These are phyloP conservation scores for Coemansia interrupta DNA, from an alignment of 192 early-diverging fungal species.

Conservation along the genomic window DNA sequence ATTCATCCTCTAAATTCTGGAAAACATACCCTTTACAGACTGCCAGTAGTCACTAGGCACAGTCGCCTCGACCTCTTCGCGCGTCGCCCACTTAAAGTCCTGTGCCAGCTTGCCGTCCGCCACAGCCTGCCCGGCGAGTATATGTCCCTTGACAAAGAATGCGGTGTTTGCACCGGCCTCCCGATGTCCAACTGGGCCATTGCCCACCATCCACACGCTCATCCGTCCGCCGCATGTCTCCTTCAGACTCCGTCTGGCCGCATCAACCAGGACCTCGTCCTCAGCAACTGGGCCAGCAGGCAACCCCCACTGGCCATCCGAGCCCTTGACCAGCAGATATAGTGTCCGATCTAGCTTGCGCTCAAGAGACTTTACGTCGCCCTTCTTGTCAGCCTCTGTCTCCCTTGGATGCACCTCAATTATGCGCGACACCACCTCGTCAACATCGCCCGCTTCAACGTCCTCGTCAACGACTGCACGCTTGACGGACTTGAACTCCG, in stretches of 20 bases:
- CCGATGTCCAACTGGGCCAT: slow-evolving; percentile 73
- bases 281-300: slow-evolving; percentile 63
- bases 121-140: slow-evolving; percentile 67
- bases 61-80: slow-evolving; percentile 35
- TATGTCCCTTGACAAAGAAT: slow-evolving; percentile 85
- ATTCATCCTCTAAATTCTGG: slow-evolving; percentile 12
- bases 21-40: slow-evolving; percentile 43
- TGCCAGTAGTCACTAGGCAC: slow-evolving; percentile 47
- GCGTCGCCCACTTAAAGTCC: slow-evolving; percentile 50
- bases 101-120: slow-evolving; percentile 14
- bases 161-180: slow-evolving; percentile 51
- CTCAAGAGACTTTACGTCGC: slow-evolving; percentile 72
- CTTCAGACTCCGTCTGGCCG: slow-evolving; percentile 67
- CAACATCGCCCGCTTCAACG: background rate
- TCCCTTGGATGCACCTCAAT: slow-evolving; percentile 58
- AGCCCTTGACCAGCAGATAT: slow-evolving; percentile 76
- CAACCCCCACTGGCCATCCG: slow-evolving; percentile 65
- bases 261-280: slow-evolving; percentile 69
- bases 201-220: slow-evolving; percentile 86
- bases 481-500: slow-evolving; percentile 20
- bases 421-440: slow-evolving; percentile 31
- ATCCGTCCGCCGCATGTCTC: slow-evolving; percentile 70
- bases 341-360: slow-evolving; percentile 70
- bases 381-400: slow-evolving; percentile 62
- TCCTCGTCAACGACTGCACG: slow-evolving; percentile 5